phyloP scores from a whole-genome alignment of 225 moss, liverwort and hornwort genomes.

The Rhytidiadelphus loreus region DNA sequence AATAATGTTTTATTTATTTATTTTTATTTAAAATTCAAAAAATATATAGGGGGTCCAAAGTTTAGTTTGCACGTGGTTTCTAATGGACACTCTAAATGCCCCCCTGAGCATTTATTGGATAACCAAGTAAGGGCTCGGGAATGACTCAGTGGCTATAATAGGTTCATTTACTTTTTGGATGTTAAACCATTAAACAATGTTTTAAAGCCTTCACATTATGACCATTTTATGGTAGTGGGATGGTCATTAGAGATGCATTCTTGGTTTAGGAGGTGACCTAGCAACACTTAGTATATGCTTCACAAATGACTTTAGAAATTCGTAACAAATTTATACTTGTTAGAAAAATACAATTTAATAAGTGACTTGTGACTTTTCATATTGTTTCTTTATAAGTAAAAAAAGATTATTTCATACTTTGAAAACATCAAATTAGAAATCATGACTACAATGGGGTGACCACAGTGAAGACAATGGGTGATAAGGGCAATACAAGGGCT shows the following conservation, averaged over 20 bases:
- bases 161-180: accelerated
- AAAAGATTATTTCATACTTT: background rate
- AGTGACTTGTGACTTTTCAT: no score
- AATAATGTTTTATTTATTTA: no score
- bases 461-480: accelerated
- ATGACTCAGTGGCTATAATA: background rate
- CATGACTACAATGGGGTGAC: background rate
- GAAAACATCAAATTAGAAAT: background rate
- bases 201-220: background rate
- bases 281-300: background rate
- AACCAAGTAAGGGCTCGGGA: background rate
- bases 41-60: no score
- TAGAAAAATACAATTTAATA: no score
- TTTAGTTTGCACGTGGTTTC: no score
- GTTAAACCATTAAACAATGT: background rate
- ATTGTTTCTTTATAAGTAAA: background rate
- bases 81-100: no score
- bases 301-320: background rate
- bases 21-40: no score
- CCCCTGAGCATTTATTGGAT: no score
- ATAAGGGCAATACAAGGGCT: accelerated
- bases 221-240: background rate
- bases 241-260: accelerated
- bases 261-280: background rate
- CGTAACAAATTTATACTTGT: background rate